phyloP scores from a whole-genome alignment of 495 filamentous ascomycete genomes.

The Monascus purpureus region DNA sequence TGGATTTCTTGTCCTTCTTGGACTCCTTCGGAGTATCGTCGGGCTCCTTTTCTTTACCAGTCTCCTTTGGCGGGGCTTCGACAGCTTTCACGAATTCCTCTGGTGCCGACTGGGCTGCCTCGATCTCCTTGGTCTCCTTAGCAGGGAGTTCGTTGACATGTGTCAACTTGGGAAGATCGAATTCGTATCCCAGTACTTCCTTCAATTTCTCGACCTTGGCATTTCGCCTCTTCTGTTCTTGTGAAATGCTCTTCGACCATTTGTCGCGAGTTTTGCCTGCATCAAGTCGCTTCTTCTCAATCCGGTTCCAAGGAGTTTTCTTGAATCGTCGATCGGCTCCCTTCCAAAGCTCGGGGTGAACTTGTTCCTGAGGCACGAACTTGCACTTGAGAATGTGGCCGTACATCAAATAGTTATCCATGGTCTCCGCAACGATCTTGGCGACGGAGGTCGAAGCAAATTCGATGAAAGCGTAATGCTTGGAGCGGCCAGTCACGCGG shows the following conservation, averaged over 20 bases:
- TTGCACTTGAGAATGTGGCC: constrained; percentile 83
- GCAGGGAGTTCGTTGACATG: constrained; percentile 43
- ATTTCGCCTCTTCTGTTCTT: constrained; percentile 53
- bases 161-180: constrained; percentile 61
- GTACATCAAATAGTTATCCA: constrained; percentile 96
- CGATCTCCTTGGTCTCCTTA: constrained; percentile 11
- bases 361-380: constrained; percentile 55
- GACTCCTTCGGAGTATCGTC: constrained; percentile 25
- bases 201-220: constrained; percentile 57
- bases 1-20: constrained; percentile 24
- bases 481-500: constrained; percentile 70
- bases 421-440: constrained; percentile 78
- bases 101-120: constrained; percentile 12
- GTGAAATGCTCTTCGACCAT: constrained; percentile 59
- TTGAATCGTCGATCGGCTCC: constrained; percentile 84
- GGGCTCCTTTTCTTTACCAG: constrained; percentile 13
- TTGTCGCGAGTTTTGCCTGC: constrained; percentile 52
- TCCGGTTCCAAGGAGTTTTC: constrained; percentile 66
- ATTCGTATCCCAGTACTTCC: constrained; percentile 76
- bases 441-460: constrained; percentile 68
- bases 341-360: constrained; percentile 72
- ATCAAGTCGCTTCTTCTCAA: constrained; percentile 60
- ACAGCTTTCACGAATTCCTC: constrained; percentile 18
- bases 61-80: constrained; percentile 12
- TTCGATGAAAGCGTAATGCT: constrained; percentile 89